A percentile compares a stretch with the other conserved stretches of the same genome.
These are phyloP conservation scores for Rhizopus microsporus DNA, from an alignment of 371 early-diverging fungal genomes.

Conservation along the genomic window DNA sequence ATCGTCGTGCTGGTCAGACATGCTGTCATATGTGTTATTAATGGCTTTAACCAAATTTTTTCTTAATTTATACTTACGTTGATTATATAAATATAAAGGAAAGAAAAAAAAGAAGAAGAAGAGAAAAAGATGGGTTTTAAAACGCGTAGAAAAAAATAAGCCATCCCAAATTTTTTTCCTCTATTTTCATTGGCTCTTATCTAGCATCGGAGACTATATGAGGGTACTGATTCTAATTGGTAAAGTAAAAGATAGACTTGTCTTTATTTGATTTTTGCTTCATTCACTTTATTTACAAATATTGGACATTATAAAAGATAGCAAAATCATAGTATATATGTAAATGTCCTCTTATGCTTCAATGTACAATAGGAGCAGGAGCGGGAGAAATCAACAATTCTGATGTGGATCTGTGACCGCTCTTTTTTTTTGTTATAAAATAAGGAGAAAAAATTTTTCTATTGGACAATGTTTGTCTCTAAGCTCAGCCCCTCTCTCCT, in stretches of 20 bases:
- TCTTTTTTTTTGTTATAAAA: too few species aligned
- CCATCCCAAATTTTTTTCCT: slow-evolving; percentile 1
- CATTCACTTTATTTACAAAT: too few species aligned
- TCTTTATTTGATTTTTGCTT: too few species aligned
- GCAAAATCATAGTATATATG: too few species aligned
- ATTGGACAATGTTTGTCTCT: too few species aligned
- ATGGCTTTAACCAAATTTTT: neutral
- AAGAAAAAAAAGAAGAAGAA: slow-evolving; percentile 4
- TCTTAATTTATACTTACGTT: neutral
- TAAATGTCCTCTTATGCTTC: too few species aligned
- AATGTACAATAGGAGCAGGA: too few species aligned
- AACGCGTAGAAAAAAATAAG: slow-evolving; percentile 5
- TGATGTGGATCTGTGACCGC: too few species aligned
- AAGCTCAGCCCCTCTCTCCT: too few species aligned
- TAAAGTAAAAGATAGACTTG: neutral
- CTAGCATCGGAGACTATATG: neutral
- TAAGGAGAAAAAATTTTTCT: too few species aligned
- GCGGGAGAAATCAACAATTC: too few species aligned
- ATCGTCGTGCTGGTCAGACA: slow-evolving; percentile 65
- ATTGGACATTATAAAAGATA: too few species aligned
- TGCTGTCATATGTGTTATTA: slow-evolving; percentile 18
- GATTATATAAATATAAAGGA: neutral
- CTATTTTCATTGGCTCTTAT: neutral
- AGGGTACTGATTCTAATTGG: neutral
- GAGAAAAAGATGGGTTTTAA: neutral